Percentiles rank a stretch among this genome's conserved stretches.
Conservation (phyloP, 2,329 filamentous ascomycete genomes). For the Xylariaceae sp. region DNA sequence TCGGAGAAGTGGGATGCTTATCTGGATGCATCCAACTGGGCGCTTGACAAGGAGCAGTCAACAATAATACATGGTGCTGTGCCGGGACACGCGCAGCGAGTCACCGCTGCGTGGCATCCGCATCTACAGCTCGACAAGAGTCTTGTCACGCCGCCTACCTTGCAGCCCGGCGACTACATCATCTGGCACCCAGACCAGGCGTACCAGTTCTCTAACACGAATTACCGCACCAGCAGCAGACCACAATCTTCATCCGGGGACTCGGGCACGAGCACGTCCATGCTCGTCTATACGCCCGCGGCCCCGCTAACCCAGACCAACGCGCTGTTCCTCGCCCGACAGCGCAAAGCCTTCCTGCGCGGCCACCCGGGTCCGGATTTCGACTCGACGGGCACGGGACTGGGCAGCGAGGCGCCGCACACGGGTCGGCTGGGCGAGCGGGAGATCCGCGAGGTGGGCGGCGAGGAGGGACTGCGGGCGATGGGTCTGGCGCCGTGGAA, state of each 20-base stretch:
- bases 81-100: conserved; percentile 59
- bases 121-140: conserved; percentile 56
- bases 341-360: conserved; percentile 59
- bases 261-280: conserved; percentile 38
- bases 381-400: conserved; percentile 54
- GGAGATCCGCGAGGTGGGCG: conserved; percentile 55
- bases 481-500: conserved; percentile 61
- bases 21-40: conserved; percentile 46
- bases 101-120: conserved; percentile 61
- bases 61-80: conserved; percentile 63
- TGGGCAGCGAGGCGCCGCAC: conserved; percentile 56
- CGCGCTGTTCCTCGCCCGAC: conserved; percentile 58
- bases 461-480: conserved; percentile 54
- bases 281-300: conserved; percentile 59
- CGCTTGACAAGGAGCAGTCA: conserved; percentile 51
- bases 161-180: conserved; percentile 60
- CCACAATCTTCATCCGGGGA: conserved; percentile 30
- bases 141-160: conserved; percentile 57
- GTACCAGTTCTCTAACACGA: conserved; percentile 52
- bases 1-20: conserved; percentile 51
- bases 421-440: conserved; percentile 51
- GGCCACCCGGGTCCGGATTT: conserved; percentile 60
- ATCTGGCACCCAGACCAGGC: conserved; percentile 62
- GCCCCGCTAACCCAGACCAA: conserved; percentile 61
- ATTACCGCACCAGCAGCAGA: conserved; percentile 39